Percentiles rank a stretch among this genome's conserved stretches.
phyloP scores from a whole-genome alignment of 2,329 filamentous ascomycete genomes.

The Paracamarosporium sp. region DNA sequence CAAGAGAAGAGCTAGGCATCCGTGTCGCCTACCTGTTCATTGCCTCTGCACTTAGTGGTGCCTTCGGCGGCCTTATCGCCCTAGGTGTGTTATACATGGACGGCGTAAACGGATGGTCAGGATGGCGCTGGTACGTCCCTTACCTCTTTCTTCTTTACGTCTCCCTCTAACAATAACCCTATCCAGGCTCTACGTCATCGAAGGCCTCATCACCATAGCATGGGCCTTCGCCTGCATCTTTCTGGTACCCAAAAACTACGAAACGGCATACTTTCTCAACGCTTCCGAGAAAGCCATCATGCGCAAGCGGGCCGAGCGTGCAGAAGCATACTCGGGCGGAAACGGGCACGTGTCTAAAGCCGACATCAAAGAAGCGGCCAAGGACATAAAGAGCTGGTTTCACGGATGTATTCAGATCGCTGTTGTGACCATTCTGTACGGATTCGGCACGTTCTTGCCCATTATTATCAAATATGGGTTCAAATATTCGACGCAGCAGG shows the following conservation, averaged over 20 bases:
- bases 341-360: conserved; percentile 34
- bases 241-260: conserved; percentile 39
- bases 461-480: conserved; percentile 52
- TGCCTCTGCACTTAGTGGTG: conserved; percentile 31
- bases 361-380: conserved; percentile 40
- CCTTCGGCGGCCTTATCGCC: conserved; percentile 38
- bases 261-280: conserved; percentile 43
- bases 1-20: conserved; percentile 36
- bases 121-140: conserved; percentile 34
- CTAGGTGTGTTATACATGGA: conserved; percentile 39
- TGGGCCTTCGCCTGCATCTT: conserved; percentile 38
- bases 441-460: conserved; percentile 51
- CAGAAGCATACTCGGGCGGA: conserved; percentile 39
- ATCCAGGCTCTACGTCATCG: conserved; percentile 37
- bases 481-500: conserved; percentile 48
- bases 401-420: conserved; percentile 48
- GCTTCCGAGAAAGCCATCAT: conserved; percentile 37
- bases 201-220: conserved; percentile 37
- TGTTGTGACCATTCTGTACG: conserved; percentile 49
- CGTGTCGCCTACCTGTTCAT: conserved; percentile 39
- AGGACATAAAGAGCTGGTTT: conserved; percentile 40
- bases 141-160: too few relatives aligned
- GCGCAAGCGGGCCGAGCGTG: conserved; percentile 34
- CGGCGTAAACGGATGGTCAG: conserved; percentile 28
- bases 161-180: too few relatives aligned